Base-by-base conservation (phyloP, 2,329 filamentous ascomycete genomes). In the Cercospora sp. region DNA sequence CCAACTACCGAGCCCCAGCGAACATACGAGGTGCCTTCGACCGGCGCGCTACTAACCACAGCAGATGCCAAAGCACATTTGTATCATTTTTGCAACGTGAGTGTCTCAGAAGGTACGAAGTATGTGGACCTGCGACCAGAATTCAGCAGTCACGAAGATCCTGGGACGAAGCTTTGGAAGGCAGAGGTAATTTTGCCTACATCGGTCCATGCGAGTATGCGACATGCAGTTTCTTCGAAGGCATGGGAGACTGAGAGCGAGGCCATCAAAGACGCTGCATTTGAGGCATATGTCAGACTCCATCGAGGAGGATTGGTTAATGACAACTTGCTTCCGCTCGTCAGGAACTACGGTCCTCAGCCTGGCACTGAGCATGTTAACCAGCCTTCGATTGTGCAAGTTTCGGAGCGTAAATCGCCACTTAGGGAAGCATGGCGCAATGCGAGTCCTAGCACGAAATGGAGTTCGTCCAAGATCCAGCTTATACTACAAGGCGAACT, bases 201-300 rank as follows among this genome's bases (percentile, higher is more conserved):
- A 3, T 90, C 87, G 3, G 82, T 98, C 0, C 85, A 91, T n/a
- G 80, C 84, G 3, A 78, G 84, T 12, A 78, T 93, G 9, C 87
- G 91, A 16, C 80, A 79, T 45, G 83, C 86, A 0, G 73, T 79
- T 23, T 87, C 90, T 62, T 77, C 78, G 30, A 70, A 76, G 40
- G 70, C 77, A n/a, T 97, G 93, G 93, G 78, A 72, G 10, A 91
- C 89, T 0, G 90, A 95, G 74, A 86, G 84, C 66, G 88, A 88
- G 72, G 93, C 93, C 0, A 88, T 84, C 72, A 92, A 91, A 75
- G 94, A 97, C 78, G 92, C 90, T 0, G 91, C 92, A 0, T 95
- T 97, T 69, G 87, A 92, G 74, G 91, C 93, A 0, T 97, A 94
- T 75, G 80, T 87, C 23, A 83, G 83, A 5, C 82, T 98, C 0